Evolutionary conservation across 257 asterid genomes (phyloP), one percentile per base, ranked within the genome.

Genomic region (Scutellaria minor): DNA sequence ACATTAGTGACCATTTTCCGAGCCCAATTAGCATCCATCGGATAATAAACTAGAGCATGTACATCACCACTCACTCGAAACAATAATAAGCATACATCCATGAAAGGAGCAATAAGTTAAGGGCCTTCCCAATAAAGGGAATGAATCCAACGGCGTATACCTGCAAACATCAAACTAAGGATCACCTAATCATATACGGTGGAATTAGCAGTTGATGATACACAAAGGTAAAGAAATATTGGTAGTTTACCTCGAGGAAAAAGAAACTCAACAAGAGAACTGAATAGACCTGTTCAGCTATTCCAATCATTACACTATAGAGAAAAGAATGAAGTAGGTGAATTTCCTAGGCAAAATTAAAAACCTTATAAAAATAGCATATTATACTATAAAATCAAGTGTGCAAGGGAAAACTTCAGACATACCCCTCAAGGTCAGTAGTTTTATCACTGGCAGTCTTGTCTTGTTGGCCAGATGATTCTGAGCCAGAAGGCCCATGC

Each of bases 11-110:
- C 51, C 66, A 74, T 27, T 31, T 55, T 15, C 54, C 31, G 64
- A 71, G 70, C 68, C 37, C 41, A 31, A 6, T 68, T 20, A 39
- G 72, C 15, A 45, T 61, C 50, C 47, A 68, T 47, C 47, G 31
- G 20, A 54, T 35, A 59, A 15, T 45, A 76, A 66, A 75, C 42
- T 8, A 55, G 54, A 74, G 58, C 65, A 66, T 37, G 42, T 62
- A 74, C 13, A 70, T 67, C 64, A 76, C 48, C 66, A 85, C 99
- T 88, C 81, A 95, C 99, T 95, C 99, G 63, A 95, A 95, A 81
- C 98, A 95, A 84, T 92, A 95, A 81, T 95, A 95, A 55, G 99
- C 95, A 79, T 95, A 95, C 98, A 95, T 85, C 99, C 99, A 95
- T 0, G 97, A 83, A 59, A 95, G 97, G 63, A 95, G 94, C 68